These are phyloP conservation scores for Fraxinus pennsylvanica DNA, from an alignment of 257 asterid species.

Conservation along the genomic window DNA sequence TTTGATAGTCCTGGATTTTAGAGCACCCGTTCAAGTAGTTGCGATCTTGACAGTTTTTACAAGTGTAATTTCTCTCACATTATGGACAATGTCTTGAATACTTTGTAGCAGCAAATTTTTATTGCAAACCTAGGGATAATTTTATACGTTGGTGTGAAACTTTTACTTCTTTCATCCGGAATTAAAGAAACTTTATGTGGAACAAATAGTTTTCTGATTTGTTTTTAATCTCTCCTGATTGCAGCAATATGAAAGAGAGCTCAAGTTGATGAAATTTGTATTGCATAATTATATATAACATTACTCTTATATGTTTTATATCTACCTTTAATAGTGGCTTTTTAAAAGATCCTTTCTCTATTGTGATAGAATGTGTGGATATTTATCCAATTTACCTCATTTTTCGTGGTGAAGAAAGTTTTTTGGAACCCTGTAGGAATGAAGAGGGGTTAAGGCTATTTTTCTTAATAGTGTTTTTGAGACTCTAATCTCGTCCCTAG, in stretches of 20 bases:
- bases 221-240: neutral
- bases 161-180: neutral
- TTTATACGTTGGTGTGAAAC: neutral
- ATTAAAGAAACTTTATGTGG: neutral
- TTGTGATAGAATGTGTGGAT: no score
- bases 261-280: neutral
- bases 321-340: no score
- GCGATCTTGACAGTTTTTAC: neutral
- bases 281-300: neutral
- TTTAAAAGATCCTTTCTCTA: no score
- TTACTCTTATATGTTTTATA: no score
- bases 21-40: neutral
- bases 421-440: no score
- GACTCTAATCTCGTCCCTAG: no score
- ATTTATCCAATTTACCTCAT: no score
- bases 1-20: neutral
- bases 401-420: no score
- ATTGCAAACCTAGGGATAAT: neutral
- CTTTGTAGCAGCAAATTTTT: neutral
- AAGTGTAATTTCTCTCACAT: neutral
- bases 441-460: no score
- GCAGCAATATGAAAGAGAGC: neutral
- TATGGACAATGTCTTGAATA: neutral
- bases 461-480: no score
- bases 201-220: neutral